phyloP scores from a whole-genome alignment of 1,139 yeast species.

The Pichia terricola region DNA sequence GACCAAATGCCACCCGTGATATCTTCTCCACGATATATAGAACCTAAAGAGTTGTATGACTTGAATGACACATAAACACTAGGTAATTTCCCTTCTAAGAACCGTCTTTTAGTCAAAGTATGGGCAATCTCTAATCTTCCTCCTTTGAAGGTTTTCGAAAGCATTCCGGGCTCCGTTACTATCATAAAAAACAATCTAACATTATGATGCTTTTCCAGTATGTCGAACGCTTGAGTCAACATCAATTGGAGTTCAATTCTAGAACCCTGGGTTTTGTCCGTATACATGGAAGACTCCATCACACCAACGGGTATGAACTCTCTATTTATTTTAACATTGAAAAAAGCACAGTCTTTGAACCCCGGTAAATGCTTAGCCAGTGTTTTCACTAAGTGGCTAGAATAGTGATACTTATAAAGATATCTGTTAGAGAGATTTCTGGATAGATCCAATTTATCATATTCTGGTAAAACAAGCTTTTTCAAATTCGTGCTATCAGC shows the following conservation, averaged over 20 bases:
- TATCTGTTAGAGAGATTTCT: constrained; percentile 7
- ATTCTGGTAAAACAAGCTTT: not conserved
- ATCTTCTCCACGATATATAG: constrained; percentile 73
- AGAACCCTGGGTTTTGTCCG: constrained; percentile 29
- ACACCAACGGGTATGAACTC: constrained; percentile 83
- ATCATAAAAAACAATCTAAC: constrained; percentile 76
- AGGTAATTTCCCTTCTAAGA: constrained; percentile 64
- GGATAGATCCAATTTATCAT: constrained; percentile 6
- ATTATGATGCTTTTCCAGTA: constrained; percentile 59
- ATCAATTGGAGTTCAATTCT: constrained; percentile 57
- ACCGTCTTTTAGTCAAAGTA: constrained; percentile 77
- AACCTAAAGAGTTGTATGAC: constrained; percentile 53
- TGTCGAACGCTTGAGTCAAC: constrained; percentile 66
- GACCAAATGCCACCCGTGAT: constrained; percentile 82
- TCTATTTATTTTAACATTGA: constrained; percentile 76
- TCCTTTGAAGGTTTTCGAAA: constrained; percentile 76
- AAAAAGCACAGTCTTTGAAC: constrained; percentile 84
- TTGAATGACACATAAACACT: constrained; percentile 80
- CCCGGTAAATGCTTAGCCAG: constrained; percentile 75
- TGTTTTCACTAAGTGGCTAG: constrained; percentile 80
- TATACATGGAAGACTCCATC: constrained; percentile 66
- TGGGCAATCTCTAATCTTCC: constrained; percentile 91
- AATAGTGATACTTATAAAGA: constrained; percentile 58
- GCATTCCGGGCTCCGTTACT: constrained; percentile 69
- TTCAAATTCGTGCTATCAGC: not conserved